Evolutionary conservation across 1,139 yeast genomes (phyloP), one percentile per base, ranked within the genome.

Genomic region (Debaryomyces sp.): DNA sequence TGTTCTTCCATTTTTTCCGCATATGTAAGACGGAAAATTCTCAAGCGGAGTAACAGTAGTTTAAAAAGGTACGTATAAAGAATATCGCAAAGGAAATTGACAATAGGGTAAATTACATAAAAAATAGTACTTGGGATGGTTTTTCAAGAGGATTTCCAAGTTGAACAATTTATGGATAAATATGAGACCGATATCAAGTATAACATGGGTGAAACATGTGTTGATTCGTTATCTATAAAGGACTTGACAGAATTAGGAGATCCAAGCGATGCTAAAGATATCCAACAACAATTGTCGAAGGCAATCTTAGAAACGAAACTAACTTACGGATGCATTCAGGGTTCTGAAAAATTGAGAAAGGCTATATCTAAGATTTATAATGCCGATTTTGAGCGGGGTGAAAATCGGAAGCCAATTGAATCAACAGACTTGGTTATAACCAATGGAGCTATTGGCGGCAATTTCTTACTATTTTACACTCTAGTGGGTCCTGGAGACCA

Each of bases 371-470:
- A 60, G 1, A 49, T 78, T 29, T 75, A 77, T 57, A 67, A 68
- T 43, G 63, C 58, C n/a, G 60, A 63, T 32, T 5, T 4, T 10
- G 13, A 17, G 21, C 5, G 6, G 4, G 48, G 43, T 12, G 55
- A 59, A 9, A 52, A 56, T 39, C 50, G 49, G 27, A 21, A 12
- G 30, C 48, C 45, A 17, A 50, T 73, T 13, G 49, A 50, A 2
- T 45, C 55, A 0, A 72, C 71, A 2, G 60, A 78, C 47, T 72
- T 81, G 18, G 69, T 81, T 15, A 60, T 80, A 29, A 77, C 84
- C 22, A 80, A 80, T 57, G 86, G 86, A 15, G 85, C 84, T 4
- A 82, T 81, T 59, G 85, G 81, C 2, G 85, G 80, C 41, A 81
- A 81, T 55, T 81, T 79, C 54, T 64, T 81, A 44, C 56, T 72